Percentiles rank a stretch among this genome's conserved stretches.
phyloP scores from a whole-genome alignment of 306 rosid genomes.

The Cucurbita ficifolia region DNA sequence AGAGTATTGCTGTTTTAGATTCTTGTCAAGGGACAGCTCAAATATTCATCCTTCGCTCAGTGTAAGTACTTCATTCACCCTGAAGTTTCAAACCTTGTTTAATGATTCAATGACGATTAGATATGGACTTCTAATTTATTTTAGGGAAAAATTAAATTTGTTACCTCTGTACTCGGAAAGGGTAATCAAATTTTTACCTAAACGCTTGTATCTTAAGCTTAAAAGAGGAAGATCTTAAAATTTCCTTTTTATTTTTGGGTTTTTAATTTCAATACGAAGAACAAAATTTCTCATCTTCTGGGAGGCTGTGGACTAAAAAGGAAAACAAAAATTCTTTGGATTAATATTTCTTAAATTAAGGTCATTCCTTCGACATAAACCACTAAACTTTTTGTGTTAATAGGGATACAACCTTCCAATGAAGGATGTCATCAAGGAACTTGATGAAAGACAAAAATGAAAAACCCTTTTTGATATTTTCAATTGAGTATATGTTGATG shows the following conservation, averaged over 20 bases:
- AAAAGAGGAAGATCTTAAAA: too few relatives aligned
- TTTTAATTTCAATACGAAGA: not conserved
- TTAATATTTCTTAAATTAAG: not conserved
- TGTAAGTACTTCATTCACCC: constrained; percentile 20
- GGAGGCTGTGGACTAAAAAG: not conserved
- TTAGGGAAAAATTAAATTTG: too few relatives aligned
- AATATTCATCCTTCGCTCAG: constrained; percentile 77
- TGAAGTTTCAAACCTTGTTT: too few relatives aligned
- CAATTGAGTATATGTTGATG: not conserved
- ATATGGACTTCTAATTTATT: too few relatives aligned
- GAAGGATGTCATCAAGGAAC: not conserved
- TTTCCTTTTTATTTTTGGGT: too few relatives aligned
- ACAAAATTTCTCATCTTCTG: not conserved
- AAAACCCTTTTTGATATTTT: not conserved
- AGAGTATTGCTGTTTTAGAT: constrained; percentile 97
- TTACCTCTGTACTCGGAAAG: too few relatives aligned
- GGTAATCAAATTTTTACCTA: too few relatives aligned
- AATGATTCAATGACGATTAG: too few relatives aligned
- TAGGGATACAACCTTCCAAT: not conserved
- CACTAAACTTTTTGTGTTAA: not conserved
- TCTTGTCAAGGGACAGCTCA: constrained; percentile 77
- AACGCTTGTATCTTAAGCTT: too few relatives aligned
- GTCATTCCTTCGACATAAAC: not conserved
- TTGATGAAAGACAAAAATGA: not conserved
- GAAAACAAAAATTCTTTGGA: not conserved